Conservation (phyloP, 129 eudicot genomes). For the Mikania micrantha region DNA sequence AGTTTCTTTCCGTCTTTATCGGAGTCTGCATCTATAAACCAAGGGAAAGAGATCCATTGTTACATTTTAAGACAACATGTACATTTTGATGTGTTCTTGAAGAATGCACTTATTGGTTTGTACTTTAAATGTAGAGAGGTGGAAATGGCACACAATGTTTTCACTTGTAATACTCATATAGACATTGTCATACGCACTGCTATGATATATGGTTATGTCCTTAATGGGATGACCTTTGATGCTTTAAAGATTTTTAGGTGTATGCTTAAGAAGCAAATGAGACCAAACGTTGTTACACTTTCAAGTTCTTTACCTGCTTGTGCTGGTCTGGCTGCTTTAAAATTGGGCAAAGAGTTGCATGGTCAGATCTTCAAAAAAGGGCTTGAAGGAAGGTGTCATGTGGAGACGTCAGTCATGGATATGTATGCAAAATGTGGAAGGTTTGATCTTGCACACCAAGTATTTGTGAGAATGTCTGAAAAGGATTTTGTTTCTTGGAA, state of each 20-base stretch:
- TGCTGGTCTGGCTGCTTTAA: conserved; percentile 51
- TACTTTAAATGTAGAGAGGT: conserved; percentile 66
- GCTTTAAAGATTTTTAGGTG: conserved; percentile 49
- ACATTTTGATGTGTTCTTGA: conserved; percentile 50
- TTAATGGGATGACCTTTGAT: conserved; percentile 44
- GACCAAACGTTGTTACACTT: conserved; percentile 66
- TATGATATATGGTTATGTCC: conserved; percentile 75
- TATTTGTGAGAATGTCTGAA: conserved; percentile 46
- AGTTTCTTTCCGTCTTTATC: conserved; percentile 61
- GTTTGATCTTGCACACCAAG: conserved; percentile 47
- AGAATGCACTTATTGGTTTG: conserved; percentile 82
- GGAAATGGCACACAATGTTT: conserved; percentile 47
- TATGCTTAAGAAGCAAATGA: conserved; percentile 40
- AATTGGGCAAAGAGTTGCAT: conserved; percentile 69
- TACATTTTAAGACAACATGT: conserved; percentile 46
- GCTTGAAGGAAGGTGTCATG: conserved; percentile 45
- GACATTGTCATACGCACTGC: conserved; percentile 75
- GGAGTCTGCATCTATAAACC: conserved; percentile 29
- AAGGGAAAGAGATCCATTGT: conserved; percentile 71
- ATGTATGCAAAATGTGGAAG: conserved; percentile 90
- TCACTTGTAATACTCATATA: conserved; percentile 21
- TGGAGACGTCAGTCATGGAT: conserved; percentile 61
- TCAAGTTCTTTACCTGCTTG: conserved; percentile 86
- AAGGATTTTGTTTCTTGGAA: conserved; percentile 74
- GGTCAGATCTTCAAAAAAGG: conserved; percentile 44